Evolutionary conservation across 768 basidiomycete species (phyloP).

Genomic region (Antrodiella citrinella): DNA sequence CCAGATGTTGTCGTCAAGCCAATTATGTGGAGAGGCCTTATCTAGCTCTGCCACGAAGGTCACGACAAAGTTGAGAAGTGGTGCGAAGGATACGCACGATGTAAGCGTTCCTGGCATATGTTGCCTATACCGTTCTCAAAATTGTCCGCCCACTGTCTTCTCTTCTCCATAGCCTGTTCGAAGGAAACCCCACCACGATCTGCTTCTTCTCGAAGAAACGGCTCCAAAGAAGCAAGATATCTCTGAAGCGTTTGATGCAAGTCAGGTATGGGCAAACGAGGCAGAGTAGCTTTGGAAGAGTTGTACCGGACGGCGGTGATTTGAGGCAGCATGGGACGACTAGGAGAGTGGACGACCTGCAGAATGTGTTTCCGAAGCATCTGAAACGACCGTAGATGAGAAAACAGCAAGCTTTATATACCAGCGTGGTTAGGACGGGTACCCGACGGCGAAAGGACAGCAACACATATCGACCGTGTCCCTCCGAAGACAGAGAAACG

Average conservation of each 20-base stretch:
- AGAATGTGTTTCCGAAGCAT: neutral
- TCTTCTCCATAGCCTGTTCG: conserved; percentile 41
- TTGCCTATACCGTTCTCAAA: conserved; percentile 67
- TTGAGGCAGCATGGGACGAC: neutral
- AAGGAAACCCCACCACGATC: conserved; percentile 45
- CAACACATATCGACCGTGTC: neutral
- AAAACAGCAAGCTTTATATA: neutral
- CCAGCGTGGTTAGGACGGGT: neutral
- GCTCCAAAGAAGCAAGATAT: conserved; percentile 73
- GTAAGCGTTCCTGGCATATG: conserved; percentile 61
- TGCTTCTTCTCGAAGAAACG: conserved; percentile 73
- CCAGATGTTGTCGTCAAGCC: conserved; percentile 95
- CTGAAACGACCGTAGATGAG: neutral
- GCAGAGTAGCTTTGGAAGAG: conserved; percentile 26
- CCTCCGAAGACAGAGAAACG: neutral
- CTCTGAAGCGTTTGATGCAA: conserved; percentile 65
- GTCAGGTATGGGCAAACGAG: conserved; percentile 77
- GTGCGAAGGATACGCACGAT: conserved; percentile 35
- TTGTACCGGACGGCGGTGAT: neutral
- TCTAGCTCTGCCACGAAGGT: conserved; percentile 43
- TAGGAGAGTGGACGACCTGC: neutral
- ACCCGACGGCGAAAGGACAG: neutral
- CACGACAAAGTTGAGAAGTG: neutral
- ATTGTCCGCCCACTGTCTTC: conserved; percentile 54
- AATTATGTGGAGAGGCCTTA: conserved; percentile 76